Conservation (phyloP, 129 eudicot species). For the Helianthus annuus region HanXRQr2.0-SUNRISE NC_035438.2:51431373-51431872, state of each 20-base stretch:
- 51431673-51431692: slow-evolving; percentile 54
- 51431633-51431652: slow-evolving; percentile 76
- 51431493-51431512: not conserved
- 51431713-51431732: not conserved
- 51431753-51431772: not conserved
- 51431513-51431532: slow-evolving; percentile 18
- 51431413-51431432: not conserved
- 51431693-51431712: slow-evolving; percentile 47
- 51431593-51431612: slow-evolving; percentile 89
- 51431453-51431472: slow-evolving; percentile 9
- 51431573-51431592: slow-evolving; percentile 94
- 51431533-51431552: slow-evolving; percentile 61
- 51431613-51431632: slow-evolving; percentile 84
- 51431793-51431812: not conserved
- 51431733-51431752: not conserved
- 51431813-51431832: no score
- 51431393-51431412: slow-evolving; percentile 6
- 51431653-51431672: slow-evolving; percentile 69
- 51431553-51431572: slow-evolving; percentile 89
- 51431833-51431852: no score
- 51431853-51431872: no score
- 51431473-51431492: no score
- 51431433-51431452: not conserved
- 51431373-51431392: not conserved
- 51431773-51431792: not conserved